A percentile compares a stretch with the other conserved stretches of the same genome.
Conservation (phyloP, 768 basidiomycete species). For the Pisolithus orientalis region DNA sequence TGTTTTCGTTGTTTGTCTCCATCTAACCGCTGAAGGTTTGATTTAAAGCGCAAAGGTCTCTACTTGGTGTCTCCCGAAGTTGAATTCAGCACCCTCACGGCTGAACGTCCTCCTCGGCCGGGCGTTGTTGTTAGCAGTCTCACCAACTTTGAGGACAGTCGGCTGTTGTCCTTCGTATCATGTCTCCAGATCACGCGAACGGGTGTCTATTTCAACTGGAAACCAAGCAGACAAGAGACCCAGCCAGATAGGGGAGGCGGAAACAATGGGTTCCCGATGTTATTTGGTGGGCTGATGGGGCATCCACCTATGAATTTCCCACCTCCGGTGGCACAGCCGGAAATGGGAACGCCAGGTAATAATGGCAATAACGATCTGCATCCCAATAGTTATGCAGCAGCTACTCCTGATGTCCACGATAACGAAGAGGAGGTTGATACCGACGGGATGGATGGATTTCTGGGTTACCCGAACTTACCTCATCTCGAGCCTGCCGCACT, state of each 20-base stretch:
- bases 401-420: background rate
- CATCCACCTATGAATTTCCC: background rate
- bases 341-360: background rate
- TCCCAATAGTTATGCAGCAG: background rate
- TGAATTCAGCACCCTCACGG: slow-evolving; percentile 11
- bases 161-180: slow-evolving; percentile 26
- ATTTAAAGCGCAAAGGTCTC: slow-evolving; percentile 14
- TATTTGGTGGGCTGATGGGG: background rate
- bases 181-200: slow-evolving; percentile 54
- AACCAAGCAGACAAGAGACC: slow-evolving; percentile 9
- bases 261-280: background rate
- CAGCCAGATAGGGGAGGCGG: background rate
- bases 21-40: background rate
- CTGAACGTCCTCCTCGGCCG: slow-evolving; percentile 29
- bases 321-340: background rate
- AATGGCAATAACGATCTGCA: background rate
- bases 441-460: background rate
- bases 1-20: background rate
- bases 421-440: background rate
- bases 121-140: slow-evolving; percentile 19
- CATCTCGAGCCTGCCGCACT: background rate
- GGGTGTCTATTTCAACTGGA: slow-evolving; percentile 45
- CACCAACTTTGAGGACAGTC: slow-evolving; percentile 10
- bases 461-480: background rate
- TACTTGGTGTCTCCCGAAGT: slow-evolving; percentile 20